Evolutionary conservation across 2,329 filamentous ascomycete genomes (phyloP), one percentile per base, ranked within the genome.

Genomic region (Colletotrichum musae): DNA sequence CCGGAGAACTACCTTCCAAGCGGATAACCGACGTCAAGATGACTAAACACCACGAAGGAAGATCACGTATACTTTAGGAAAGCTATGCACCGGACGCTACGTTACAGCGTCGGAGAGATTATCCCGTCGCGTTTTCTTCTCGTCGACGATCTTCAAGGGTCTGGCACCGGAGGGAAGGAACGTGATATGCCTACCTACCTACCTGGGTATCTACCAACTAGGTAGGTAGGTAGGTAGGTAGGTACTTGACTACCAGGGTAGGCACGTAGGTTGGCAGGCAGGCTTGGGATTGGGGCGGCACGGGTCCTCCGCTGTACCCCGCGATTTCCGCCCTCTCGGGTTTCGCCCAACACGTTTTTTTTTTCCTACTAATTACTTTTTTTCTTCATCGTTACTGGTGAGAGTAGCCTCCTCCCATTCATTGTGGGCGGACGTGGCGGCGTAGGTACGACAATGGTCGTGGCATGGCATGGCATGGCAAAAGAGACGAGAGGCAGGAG

Each of bases 311-410:
- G 45, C 39, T 36, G 47, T 64, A 58, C 65, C 65, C 65, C 59
- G 65, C 65, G 65, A 58, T 64, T 64, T 53, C 64, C 64, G 47
- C 59, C 48, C 36, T 10, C 39, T 68, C 64, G 59, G 59, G 45
- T 53, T 36, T 51, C 21, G 56, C 41, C 43, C 18, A 21, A 10
- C 32, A 36, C 32, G 32, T 36, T 36, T 36, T 36, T 36, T 36
- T 36, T 36, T 4, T 2, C 21, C 21, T 36, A 10, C 32, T 10
- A 9, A 10, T 10, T 4, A 6, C 3, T 36, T 36, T 36, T 36
- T 36, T 36, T 36, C 32, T 36, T 36, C 7, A 36, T 36, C 10
- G 9, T 36, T 36, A 7, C 10, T 36, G 7, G 32, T 36, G 32
- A 36, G 9, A 36, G 7, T 36, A 36, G 32, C 32, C 32, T 10